Percentiles rank a stretch among this genome's conserved stretches.
phyloP scores from a whole-genome alignment of 2,329 filamentous ascomycete species.

The Monosporascus sp. region DNA sequence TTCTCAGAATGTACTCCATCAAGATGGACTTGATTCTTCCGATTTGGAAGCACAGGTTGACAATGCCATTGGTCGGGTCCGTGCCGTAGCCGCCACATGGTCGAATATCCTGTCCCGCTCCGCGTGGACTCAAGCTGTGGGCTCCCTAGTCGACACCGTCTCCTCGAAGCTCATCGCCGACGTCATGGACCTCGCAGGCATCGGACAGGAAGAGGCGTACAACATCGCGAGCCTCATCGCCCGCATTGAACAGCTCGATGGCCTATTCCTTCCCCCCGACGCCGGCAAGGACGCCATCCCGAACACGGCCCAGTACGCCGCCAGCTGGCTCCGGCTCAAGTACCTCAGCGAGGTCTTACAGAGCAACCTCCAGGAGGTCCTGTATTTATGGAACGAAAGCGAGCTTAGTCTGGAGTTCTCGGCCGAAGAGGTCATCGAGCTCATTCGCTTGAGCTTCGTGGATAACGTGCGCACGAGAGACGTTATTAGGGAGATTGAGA shows the following conservation, averaged over 20 bases:
- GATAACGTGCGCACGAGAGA: constrained; percentile 55
- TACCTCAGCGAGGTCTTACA: constrained; percentile 61
- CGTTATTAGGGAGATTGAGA: constrained; percentile 52
- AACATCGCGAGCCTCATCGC: constrained; percentile 55
- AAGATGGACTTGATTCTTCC: constrained; percentile 47
- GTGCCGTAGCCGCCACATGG: constrained; percentile 51
- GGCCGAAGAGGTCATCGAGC: constrained; percentile 54
- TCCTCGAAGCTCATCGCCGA: constrained; percentile 56
- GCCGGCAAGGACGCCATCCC: constrained; percentile 39
- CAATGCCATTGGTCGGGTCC: constrained; percentile 47
- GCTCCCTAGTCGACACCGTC: constrained; percentile 53
- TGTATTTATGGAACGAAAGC: constrained; percentile 60
- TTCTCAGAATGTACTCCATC: constrained; percentile 54
- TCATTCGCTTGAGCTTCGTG: constrained; percentile 60
- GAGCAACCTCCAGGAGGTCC: constrained; percentile 60
- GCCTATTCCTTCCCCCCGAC: constrained; percentile 47
- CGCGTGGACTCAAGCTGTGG: constrained; percentile 58
- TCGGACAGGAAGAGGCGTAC: constrained; percentile 61
- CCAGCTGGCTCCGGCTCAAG: constrained; percentile 58
- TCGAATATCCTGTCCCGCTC: constrained; percentile 53
- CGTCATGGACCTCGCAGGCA: constrained; percentile 56
- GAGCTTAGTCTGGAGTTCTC: constrained; percentile 61
- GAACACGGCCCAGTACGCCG: constrained; percentile 55
- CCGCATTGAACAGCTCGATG: constrained; percentile 52
- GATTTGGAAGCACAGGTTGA: constrained; percentile 37